Percentiles rank a stretch among this genome's conserved stretches.
These are phyloP conservation scores for Sindora glabra DNA, from an alignment of 306 rosid species.

Conservation along the genomic window DNA sequence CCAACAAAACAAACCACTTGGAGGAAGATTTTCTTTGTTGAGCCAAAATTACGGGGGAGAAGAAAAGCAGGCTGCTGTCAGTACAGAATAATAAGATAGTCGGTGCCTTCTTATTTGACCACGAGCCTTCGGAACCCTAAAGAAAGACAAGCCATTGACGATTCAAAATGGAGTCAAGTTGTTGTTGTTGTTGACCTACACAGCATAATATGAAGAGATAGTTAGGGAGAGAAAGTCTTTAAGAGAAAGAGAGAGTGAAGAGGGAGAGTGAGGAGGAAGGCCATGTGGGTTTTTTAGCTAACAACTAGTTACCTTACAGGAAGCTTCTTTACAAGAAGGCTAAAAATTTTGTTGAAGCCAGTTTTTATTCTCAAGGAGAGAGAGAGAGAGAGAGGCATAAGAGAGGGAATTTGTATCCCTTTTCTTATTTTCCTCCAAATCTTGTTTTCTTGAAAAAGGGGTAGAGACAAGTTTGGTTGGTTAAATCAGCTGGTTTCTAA, in stretches of 20 bases:
- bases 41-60: background rate
- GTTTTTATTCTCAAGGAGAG: slow-evolving; percentile 17
- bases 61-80: slow-evolving; percentile 4
- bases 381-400: slow-evolving; percentile 7
- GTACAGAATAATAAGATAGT: slow-evolving; percentile 21
- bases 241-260: no score
- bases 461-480: no score
- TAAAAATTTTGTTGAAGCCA: slow-evolving; percentile 18
- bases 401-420: no score
- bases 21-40: slow-evolving; percentile 10
- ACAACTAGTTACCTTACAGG: slow-evolving; percentile 25
- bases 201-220: background rate
- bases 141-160: slow-evolving; percentile 19
- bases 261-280: background rate
- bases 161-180: slow-evolving; percentile 8
- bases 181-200: slow-evolving; percentile 44
- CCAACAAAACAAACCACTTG: background rate
- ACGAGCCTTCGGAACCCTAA: slow-evolving; percentile 48
- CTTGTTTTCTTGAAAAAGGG: no score
- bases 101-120: slow-evolving; percentile 66
- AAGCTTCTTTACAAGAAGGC: slow-evolving; percentile 32
- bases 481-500: no score
- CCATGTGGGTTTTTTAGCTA: slow-evolving; percentile 29
- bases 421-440: no score
- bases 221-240: background rate